These are phyloP conservation scores for Scutellaria baicalensis DNA, from an alignment of 257 asterid species.

Conservation along the genomic window DNA sequence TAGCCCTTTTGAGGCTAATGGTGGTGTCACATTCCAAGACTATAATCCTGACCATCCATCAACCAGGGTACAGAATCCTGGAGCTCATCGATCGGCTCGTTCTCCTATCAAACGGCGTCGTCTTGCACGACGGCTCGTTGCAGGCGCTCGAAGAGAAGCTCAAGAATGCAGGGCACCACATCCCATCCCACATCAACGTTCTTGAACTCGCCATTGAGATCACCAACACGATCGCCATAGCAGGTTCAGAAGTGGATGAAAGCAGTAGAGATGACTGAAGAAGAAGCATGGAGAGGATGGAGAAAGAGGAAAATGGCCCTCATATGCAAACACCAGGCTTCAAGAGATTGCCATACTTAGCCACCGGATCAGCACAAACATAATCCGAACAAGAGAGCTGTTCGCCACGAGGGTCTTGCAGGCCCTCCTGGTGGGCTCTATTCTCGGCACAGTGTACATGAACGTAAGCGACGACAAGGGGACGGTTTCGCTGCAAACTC, in stretches of 20 bases:
- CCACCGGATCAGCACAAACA: conserved; percentile 60
- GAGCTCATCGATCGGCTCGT: conserved; percentile 62
- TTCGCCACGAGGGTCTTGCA: conserved; percentile 58
- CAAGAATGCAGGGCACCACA: conserved; percentile 27
- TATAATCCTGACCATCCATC: conserved; percentile 69
- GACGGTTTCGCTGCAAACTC: conserved; percentile 39
- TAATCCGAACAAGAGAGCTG: conserved; percentile 67
- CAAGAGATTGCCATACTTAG: conserved; percentile 49
- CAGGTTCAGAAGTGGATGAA: conserved; percentile 18
- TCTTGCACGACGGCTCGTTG: conserved; percentile 58
- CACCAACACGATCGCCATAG: conserved; percentile 11
- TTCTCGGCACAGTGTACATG: conserved; percentile 71
- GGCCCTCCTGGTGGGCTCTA: conserved; percentile 49
- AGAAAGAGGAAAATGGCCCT: background rate
- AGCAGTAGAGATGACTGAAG: background rate
- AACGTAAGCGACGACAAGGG: conserved; percentile 36
- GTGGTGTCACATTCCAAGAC: conserved; percentile 46
- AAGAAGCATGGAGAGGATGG: too few relatives aligned
- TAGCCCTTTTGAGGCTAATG: conserved; percentile 47
- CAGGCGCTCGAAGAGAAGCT: conserved; percentile 42
- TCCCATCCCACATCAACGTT: conserved; percentile 62
- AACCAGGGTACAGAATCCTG: conserved; percentile 76
- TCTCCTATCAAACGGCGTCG: conserved; percentile 52
- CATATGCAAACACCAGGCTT: conserved; percentile 35
- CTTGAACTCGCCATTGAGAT: conserved; percentile 76